Percentiles rank a stretch among this genome's conserved stretches.
Evolutionary conservation across 305 asterid species (phyloP).

Genomic region (Fraxinus albicans): DNA sequence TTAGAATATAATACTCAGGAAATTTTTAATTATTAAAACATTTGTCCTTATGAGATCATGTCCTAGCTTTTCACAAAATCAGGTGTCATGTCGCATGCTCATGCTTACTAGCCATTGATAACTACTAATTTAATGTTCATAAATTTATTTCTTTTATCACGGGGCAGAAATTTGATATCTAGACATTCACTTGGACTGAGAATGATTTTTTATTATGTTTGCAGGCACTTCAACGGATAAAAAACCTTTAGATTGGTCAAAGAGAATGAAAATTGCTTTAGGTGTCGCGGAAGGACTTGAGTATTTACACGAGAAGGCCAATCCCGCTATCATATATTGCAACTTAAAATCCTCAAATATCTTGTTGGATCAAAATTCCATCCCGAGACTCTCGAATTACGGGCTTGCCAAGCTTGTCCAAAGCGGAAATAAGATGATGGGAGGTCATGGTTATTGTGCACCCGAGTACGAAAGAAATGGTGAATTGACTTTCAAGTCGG

Average conservation of each 20-base stretch:
- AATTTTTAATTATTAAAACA: background rate
- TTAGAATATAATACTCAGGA: background rate
- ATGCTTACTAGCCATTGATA: background rate
- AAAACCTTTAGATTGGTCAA: conserved; percentile 39
- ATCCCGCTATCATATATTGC: conserved; percentile 53
- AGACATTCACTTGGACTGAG: background rate
- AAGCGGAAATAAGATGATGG: conserved; percentile 32
- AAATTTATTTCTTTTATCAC: background rate
- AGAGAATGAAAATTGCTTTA: conserved; percentile 49
- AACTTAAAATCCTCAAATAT: conserved; percentile 44
- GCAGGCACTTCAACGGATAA: conserved; percentile 34
- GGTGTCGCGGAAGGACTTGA: conserved; percentile 56
- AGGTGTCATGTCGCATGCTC: background rate
- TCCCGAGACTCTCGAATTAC: conserved; percentile 44
- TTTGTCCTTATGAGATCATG: background rate
- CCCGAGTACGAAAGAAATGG: conserved; percentile 49
- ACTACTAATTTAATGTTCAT: background rate
- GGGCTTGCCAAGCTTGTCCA: conserved; percentile 59
- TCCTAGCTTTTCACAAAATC: background rate
- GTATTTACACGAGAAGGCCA: conserved; percentile 50
- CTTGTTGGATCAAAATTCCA: conserved; percentile 38
- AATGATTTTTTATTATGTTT: background rate
- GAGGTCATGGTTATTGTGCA: conserved; percentile 48
- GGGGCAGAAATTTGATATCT: background rate
- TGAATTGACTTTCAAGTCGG: conserved; percentile 41